Evolutionary conservation across 495 filamentous ascomycete species (phyloP).

Genomic region (Hyaloscypha hepaticicola): DNA sequence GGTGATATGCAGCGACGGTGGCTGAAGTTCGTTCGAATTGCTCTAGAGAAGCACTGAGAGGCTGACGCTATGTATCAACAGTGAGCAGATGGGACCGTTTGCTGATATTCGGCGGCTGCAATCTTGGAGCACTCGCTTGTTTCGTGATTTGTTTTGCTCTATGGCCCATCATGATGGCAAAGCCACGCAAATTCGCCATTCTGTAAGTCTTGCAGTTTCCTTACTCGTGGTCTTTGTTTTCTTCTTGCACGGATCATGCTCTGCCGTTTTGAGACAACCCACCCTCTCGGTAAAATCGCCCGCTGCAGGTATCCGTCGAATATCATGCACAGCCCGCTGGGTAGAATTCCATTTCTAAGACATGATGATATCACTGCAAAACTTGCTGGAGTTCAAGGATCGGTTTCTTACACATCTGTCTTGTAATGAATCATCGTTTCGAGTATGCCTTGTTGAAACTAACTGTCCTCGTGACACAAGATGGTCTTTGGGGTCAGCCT

Average conservation of each 20-base stretch:
- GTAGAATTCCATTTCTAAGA: background rate
- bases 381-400: background rate
- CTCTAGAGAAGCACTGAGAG: conserved; percentile 14
- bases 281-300: conserved; percentile 21
- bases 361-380: conserved; percentile 6
- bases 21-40: conserved; percentile 23
- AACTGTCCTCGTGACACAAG: conserved; percentile 46
- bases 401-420: background rate
- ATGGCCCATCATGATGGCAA: conserved; percentile 73
- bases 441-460: conserved; percentile 12
- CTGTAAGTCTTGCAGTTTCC: conserved; percentile 66
- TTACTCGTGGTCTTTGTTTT: conserved; percentile 17
- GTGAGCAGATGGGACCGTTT: conserved; percentile 97
- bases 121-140: conserved; percentile 83
- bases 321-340: conserved; percentile 23
- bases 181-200: conserved; percentile 91
- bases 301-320: conserved; percentile 33
- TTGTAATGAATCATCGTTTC: conserved; percentile 26
- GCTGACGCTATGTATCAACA: conserved; percentile 39
- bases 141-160: conserved; percentile 91
- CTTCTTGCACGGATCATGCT: conserved; percentile 9
- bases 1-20: conserved; percentile 25
- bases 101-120: conserved; percentile 88
- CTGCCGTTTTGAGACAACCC: conserved; percentile 19
- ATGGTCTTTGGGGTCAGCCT: conserved; percentile 88